A percentile compares a stretch with the other conserved stretches of the same genome.
Evolutionary conservation across 2,329 filamentous ascomycete genomes (phyloP).

Genomic region (Stachybotrys chartarum): DNA sequence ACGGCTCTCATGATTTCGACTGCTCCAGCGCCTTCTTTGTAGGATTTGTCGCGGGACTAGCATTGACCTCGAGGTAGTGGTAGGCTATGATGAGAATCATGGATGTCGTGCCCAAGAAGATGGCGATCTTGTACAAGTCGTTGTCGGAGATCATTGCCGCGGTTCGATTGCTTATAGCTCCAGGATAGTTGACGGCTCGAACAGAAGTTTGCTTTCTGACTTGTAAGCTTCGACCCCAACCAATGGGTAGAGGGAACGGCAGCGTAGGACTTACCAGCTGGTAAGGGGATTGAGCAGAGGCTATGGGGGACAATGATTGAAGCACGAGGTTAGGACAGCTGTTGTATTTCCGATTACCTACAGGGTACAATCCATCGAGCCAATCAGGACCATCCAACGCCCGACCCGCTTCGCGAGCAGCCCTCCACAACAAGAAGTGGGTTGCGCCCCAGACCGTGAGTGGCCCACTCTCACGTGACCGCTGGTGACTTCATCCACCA

Average conservation of each 20-base stretch:
- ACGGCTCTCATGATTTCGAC: slow-evolving; percentile 8
- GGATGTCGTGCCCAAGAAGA: slow-evolving; percentile 82
- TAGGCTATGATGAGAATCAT: slow-evolving; percentile 94
- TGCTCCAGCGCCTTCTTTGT: slow-evolving; percentile 4
- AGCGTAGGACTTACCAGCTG: not conserved
- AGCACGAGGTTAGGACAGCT: not conserved
- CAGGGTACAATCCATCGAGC: not conserved
- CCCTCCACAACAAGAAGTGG: not conserved
- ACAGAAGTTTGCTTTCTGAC: not conserved
- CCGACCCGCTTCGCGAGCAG: not conserved
- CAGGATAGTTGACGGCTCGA: not conserved
- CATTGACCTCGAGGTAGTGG: slow-evolving; percentile 93
- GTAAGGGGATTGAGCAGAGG: too few relatives aligned
- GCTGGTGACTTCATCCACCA: slow-evolving; percentile 19
- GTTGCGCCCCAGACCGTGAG: not conserved
- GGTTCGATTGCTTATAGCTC: not conserved
- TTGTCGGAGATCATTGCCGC: slow-evolving; percentile 86
- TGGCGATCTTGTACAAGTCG: slow-evolving; percentile 83
- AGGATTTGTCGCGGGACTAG: slow-evolving; percentile 22
- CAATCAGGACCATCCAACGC: not conserved
- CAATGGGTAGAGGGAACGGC: not conserved
- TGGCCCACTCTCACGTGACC: slow-evolving; percentile 13
- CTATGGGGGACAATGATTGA: not conserved
- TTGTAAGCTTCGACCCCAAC: not conserved
- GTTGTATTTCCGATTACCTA: not conserved